Percentiles rank a stretch among this genome's conserved stretches.
Conservation (phyloP, 2,329 filamentous ascomycete species). For the Sporothrix curviconia region DNA sequence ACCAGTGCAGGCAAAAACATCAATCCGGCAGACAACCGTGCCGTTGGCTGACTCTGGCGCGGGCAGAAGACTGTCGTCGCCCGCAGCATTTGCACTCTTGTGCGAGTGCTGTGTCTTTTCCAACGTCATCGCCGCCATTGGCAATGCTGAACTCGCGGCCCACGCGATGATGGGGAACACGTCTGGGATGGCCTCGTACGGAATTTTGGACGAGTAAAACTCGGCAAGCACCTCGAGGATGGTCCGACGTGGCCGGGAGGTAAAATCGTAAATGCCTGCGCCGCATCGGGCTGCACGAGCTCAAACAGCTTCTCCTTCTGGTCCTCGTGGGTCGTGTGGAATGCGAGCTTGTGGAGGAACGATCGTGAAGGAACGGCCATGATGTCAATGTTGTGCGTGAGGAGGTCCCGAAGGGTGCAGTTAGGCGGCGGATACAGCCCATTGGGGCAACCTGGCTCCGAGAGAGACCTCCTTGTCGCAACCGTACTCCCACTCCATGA, state of each 20-base stretch:
- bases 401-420: conserved; percentile 64
- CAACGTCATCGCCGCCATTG: conserved; percentile 63
- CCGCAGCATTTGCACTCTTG: too few species aligned
- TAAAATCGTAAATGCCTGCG: conserved; percentile 97
- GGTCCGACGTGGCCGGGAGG: conserved; percentile 78
- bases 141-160: conserved; percentile 92
- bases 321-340: conserved; percentile 63
- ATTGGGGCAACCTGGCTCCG: conserved; percentile 20
- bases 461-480: conserved; percentile 61
- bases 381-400: conserved; percentile 82
- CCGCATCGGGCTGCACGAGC: conserved; percentile 69
- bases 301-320: conserved; percentile 79
- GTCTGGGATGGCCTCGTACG: conserved; percentile 63
- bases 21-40: conserved; percentile 35
- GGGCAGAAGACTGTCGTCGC: too few species aligned
- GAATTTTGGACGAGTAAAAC: conserved; percentile 77
- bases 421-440: conserved; percentile 20
- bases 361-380: conserved; percentile 80
- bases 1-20: conserved; percentile 82
- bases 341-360: conserved; percentile 73
- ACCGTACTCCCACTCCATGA: conserved; percentile 72
- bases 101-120: too few species aligned
- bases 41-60: too few species aligned
- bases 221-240: conserved; percentile 91
- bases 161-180: conserved; percentile 77